These are phyloP conservation scores for Coprinopsis sp. DNA, from an alignment of 768 basidiomycete genomes.

Conservation along the genomic window DNA sequence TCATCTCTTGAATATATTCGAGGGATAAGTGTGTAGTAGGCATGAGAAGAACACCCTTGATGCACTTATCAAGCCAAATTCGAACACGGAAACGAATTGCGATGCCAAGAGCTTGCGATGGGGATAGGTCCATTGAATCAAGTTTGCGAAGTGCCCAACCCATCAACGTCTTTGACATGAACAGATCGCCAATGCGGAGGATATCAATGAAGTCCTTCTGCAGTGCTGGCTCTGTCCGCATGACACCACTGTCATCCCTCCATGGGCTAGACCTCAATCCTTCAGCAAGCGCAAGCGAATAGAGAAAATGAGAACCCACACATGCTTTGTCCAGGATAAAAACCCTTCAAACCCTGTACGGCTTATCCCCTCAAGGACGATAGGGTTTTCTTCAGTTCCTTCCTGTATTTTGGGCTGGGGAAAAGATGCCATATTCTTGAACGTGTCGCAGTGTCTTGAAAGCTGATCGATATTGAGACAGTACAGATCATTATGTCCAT, in stretches of 20 bases:
- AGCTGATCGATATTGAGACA: neutral
- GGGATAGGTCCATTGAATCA: neutral
- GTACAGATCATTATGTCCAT: neutral
- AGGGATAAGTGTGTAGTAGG: too few relatives aligned
- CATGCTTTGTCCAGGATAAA: conserved; percentile 3
- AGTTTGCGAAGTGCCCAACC: neutral
- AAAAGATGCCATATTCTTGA: conserved; percentile 1
- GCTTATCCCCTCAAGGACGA: neutral
- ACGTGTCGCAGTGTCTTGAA: neutral
- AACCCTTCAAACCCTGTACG: conserved; percentile 1
- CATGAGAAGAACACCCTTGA: too few relatives aligned
- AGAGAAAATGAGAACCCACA: too few relatives aligned
- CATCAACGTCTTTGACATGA: neutral
- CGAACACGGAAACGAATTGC: neutral
- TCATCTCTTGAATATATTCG: too few relatives aligned
- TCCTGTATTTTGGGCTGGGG: neutral
- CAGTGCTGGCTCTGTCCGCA: neutral
- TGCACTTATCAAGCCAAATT: neutral
- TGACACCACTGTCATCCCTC: too few relatives aligned
- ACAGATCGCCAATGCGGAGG: neutral
- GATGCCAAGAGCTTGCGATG: neutral
- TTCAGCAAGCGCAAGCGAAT: too few relatives aligned
- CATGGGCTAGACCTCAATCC: too few relatives aligned
- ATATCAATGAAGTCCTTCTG: neutral
- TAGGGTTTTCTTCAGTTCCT: conserved; percentile 7